Base-by-base conservation (phyloP, 306 rosid genomes). In the Ormosia semicastrata region DNA sequence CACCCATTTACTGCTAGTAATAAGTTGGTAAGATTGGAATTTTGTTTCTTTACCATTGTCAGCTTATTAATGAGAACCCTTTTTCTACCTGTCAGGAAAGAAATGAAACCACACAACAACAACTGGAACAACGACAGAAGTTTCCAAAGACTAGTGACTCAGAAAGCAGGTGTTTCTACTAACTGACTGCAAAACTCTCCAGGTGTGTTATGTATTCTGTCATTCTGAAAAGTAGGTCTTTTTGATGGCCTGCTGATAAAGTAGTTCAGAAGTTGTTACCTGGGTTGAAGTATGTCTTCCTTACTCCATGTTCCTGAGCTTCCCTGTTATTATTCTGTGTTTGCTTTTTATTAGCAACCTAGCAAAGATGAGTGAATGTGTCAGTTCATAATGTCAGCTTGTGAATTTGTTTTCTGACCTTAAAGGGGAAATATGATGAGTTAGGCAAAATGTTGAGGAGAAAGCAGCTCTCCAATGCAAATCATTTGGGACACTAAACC, bases 121-220 rank as follows among this genome's bases (percentile, higher is more conserved):
- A 83, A 50, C 79, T 81, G 52, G 94, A 90, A 46, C 91, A 83
- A 75, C 80, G 77, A 59, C 89, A 87, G 80, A 93, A 90, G 89
- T 87, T 93, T 71, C 92, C 82, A 54, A 89, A 82, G 90, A 81
- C 70, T 40, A 72, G 73, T 18, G 75, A 82, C 89, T 65, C 79
- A 88, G 82, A 86, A 75, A 49, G 88, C 71, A 73, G 90, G 82
- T 73, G 91, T 73, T 73, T 81, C 94, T 70, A 71, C 76, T 44
- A 82, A 83, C 37, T 84, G 87, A 34, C 34, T 75, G 73, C 86
- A 83, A 81, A 89, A 81, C 39, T 86, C 91, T 81, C 93, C 97
- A 71, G 92, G 97, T 92, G 43, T 76, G 89, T 70, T 72, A 53
- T 56, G 53, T 77, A 52, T 71, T 66, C 49, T 73, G 66, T 36